phyloP scores from a whole-genome alignment of 768 basidiomycete genomes.

The Rhodosporidiobolus odoratus region DNA sequence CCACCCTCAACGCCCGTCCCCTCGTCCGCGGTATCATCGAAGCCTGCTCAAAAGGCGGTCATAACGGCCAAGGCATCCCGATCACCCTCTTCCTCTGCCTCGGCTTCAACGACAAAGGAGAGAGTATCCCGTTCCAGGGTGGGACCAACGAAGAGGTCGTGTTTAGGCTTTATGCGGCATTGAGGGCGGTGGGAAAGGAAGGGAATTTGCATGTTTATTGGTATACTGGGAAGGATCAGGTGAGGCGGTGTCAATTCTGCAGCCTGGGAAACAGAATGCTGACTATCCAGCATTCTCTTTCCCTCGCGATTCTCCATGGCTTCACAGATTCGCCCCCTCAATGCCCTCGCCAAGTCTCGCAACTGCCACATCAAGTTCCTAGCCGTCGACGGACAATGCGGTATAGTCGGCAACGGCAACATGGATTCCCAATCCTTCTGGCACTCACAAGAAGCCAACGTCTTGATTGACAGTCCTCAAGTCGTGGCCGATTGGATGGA shows the following conservation, averaged over 20 bases:
- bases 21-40: conserved; percentile 58
- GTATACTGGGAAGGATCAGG: conserved; percentile 50
- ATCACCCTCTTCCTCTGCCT: conserved; percentile 58
- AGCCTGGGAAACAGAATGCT: neutral
- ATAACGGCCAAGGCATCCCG: conserved; percentile 49
- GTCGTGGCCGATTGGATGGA: conserved; percentile 59
- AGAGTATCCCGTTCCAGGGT: conserved; percentile 62
- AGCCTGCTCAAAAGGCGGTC: conserved; percentile 55
- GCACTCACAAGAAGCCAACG: conserved; percentile 64
- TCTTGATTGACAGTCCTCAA: conserved; percentile 58
- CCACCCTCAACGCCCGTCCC: conserved; percentile 64
- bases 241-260: neutral
- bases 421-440: conserved; percentile 59
- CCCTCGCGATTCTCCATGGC: no score
- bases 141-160: conserved; percentile 69
- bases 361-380: conserved; percentile 72
- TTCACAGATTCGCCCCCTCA: conserved; percentile 63
- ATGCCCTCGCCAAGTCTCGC: conserved; percentile 61
- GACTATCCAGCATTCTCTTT: no score
- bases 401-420: conserved; percentile 66
- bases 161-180: conserved; percentile 55
- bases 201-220: conserved; percentile 56
- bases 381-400: conserved; percentile 60
- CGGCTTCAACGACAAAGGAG: conserved; percentile 57
- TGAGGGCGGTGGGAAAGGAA: conserved; percentile 52